Evolutionary conservation across 805 yeast genomes (phyloP), one percentile per base, ranked within the genome.

Genomic region (Lipomyces mesembrius): DNA sequence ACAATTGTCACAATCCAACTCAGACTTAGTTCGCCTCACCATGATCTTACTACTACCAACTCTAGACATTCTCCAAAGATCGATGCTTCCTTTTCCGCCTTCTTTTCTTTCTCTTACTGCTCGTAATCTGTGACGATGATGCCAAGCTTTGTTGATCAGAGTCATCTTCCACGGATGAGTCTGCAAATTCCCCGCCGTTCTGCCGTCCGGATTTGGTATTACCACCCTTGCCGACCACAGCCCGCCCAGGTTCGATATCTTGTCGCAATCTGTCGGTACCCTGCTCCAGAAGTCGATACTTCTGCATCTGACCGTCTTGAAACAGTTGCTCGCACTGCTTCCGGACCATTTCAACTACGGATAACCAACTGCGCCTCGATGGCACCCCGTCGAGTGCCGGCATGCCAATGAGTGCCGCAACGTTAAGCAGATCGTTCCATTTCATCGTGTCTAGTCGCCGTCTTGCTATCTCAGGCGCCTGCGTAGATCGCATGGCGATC

Each of bases 351-450:
- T 39, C 32, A 9, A 65, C n/a, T 8, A 62, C 54, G 8, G 27
- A 12, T 17, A 62, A 8, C 65, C 65, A 62, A 27, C 27, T 17
- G 14, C 34, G 56, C 6, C 7, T 25, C 7, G 49, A 14, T 7
- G 27, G 59, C 9, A 35, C 17, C 22, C 17, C 34, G n/a, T 62
- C 66, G 2, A 62, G 49, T 4, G 51, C 59, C 12, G 67, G 67
- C 53, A 62, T 37, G 5, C 67, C 70, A 7, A 27, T 29, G 27
- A 66, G 14, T 3, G 67, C 64, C 2, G 70, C 64, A 7, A 58
- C 25, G 22, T 25, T 52, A 7, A 66, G 53, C 17, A 66, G 5
- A 39, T 63, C 66, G 11, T 29, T 20, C 70, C 70, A 66, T 22
- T 63, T 59, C 39, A 66, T 39, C 54, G 37, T 52, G 32, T 34